Conservation (phyloP, 1,284 basidiomycete genomes). For the Fomitiporia mediterranea region DNA sequence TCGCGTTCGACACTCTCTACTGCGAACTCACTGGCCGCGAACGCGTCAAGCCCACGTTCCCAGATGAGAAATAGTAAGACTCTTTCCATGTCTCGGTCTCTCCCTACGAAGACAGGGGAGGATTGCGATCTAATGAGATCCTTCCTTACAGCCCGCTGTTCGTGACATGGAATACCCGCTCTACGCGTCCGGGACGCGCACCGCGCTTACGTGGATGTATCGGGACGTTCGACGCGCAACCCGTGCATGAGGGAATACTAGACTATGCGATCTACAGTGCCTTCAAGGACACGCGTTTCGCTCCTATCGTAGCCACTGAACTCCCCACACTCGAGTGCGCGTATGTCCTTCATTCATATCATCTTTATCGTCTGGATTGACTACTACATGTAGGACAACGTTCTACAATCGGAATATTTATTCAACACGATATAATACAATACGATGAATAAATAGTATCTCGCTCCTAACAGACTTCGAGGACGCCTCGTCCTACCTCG, state of each 20-base stretch:
- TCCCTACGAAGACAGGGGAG: too few relatives aligned
- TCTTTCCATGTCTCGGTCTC: too few relatives aligned
- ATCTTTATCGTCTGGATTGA: conserved; percentile 9
- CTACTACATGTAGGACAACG: conserved; percentile 9
- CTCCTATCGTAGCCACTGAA: conserved; percentile 71
- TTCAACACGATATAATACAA: background rate
- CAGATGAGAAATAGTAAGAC: conserved; percentile 69
- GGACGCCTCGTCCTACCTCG: conserved; percentile 78
- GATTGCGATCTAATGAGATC: background rate
- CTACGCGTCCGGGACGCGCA: conserved; percentile 51
- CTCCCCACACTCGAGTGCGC: conserved; percentile 79
- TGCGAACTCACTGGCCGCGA: conserved; percentile 56
- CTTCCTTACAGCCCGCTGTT: conserved; percentile 75
- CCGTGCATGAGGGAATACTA: conserved; percentile 71
- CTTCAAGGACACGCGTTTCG: conserved; percentile 67
- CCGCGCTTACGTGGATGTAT: conserved; percentile 88
- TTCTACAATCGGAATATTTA: background rate
- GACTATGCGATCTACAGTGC: conserved; percentile 91
- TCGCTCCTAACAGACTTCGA: conserved; percentile 94
- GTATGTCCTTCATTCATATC: conserved; percentile 43
- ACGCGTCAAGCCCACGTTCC: conserved; percentile 54
- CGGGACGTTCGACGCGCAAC: conserved; percentile 83
- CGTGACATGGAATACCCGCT: conserved; percentile 89
- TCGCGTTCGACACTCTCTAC: conserved; percentile 76
- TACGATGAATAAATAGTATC: conserved; percentile 46